Percentiles rank a stretch among this genome's conserved stretches.
Conservation (phyloP, 2,329 filamentous ascomycete species). For the Dactylella cylindrospora region DNA sequence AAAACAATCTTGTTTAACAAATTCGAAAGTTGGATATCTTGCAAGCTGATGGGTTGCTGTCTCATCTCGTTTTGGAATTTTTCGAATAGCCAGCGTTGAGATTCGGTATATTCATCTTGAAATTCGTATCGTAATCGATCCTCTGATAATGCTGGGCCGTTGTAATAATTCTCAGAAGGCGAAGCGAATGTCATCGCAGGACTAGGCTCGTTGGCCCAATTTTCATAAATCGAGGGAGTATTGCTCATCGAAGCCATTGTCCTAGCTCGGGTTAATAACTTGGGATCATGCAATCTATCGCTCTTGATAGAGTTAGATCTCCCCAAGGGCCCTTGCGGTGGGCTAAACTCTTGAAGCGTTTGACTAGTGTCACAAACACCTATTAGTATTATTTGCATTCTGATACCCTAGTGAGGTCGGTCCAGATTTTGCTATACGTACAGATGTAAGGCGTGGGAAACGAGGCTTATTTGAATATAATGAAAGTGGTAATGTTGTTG, state of each 20-base stretch:
- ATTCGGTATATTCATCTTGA: conserved; percentile 10
- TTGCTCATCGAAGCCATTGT: too few relatives aligned
- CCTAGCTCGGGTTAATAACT: conserved; percentile 2
- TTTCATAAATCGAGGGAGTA: background rate
- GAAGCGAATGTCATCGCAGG: background rate
- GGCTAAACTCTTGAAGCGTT: conserved; percentile 6
- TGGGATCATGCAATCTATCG: conserved; percentile 8
- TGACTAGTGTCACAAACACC: too few relatives aligned
- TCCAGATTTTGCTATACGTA: conserved; percentile 1
- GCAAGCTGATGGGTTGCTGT: conserved; percentile 2
- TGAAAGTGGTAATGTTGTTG: conserved; percentile 12
- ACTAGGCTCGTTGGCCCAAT: background rate
- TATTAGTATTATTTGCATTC: too few relatives aligned
- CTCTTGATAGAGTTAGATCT: too few relatives aligned
- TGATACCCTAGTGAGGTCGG: too few relatives aligned
- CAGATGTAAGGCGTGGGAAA: conserved; percentile 8
- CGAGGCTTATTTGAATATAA: background rate
- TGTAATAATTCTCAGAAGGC: background rate
- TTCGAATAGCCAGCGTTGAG: conserved; percentile 15
- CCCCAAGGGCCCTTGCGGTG: too few relatives aligned
- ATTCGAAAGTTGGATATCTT: conserved; percentile 32
- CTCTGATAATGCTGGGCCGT: background rate
- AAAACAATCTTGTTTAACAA: conserved; percentile 41
- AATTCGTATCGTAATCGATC: background rate
- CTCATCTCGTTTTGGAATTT: conserved; percentile 25